Percentiles rank a stretch among this genome's conserved stretches.
Conservation (phyloP, 306 rosid genomes). For the Cucumis melo region DNA sequence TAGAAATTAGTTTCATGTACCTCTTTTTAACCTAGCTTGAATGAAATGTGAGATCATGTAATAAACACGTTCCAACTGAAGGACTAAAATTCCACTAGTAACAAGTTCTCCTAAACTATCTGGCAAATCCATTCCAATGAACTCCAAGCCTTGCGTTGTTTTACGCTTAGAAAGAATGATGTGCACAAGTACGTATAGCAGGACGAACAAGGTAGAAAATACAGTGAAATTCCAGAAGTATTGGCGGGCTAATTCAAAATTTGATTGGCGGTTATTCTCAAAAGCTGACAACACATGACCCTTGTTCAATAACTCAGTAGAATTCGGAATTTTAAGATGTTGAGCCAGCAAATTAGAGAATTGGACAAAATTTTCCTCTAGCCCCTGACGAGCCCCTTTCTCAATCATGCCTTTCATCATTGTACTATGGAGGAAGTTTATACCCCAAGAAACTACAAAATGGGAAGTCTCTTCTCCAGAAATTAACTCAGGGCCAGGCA, state of each 20-base stretch:
- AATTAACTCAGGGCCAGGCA: conserved; percentile 38
- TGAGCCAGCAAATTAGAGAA: conserved; percentile 33
- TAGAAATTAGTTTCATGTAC: conserved; percentile 12
- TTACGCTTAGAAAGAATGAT: conserved; percentile 38
- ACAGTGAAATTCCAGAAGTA: conserved; percentile 59
- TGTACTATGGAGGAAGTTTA: conserved; percentile 57
- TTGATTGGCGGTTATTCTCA: conserved; percentile 38
- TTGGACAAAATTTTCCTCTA: conserved; percentile 57
- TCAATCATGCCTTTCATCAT: conserved; percentile 79
- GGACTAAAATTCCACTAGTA: conserved; percentile 46
- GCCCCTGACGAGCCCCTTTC: conserved; percentile 53
- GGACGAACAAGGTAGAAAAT: conserved; percentile 37
- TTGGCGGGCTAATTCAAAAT: conserved; percentile 40
- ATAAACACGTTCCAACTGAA: conserved; percentile 47
- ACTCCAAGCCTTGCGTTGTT: conserved; percentile 49
- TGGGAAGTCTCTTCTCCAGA: conserved; percentile 44
- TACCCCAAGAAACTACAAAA: conserved; percentile 60
- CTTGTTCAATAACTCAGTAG: conserved; percentile 28
- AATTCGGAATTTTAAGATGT: conserved; percentile 31
- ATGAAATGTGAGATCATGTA: conserved; percentile 54
- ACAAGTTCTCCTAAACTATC: conserved; percentile 71
- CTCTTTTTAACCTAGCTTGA: conserved; percentile 65
- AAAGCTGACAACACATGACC: conserved; percentile 33
- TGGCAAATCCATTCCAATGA: conserved; percentile 70
- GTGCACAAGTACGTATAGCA: conserved; percentile 47